Evolutionary conservation across 2,329 filamentous ascomycete species (phyloP), one percentile per base, ranked within the genome.

Genomic region (Thielaviopsis euricoi): DNA sequence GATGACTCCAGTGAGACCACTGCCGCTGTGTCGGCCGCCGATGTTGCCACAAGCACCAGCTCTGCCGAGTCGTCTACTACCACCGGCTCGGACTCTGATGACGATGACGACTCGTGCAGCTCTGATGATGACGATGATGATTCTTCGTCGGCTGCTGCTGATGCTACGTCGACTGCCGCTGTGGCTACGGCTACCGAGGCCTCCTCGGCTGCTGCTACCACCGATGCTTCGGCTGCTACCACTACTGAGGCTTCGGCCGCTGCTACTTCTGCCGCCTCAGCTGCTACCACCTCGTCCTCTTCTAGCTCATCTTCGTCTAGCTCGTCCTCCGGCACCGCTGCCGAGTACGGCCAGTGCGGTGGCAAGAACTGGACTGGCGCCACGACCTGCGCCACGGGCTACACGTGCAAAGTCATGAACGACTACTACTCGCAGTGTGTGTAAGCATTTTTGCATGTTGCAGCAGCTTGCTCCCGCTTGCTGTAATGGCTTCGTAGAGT

Each of bases 321-420:
- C 26, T 55, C 58, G 10, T 25, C 57, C 15, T 49, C 53, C 17
- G 52, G 23, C 25, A 50, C 53, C 6, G 48, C 53, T 2, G 40
- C 22, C 15, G 37, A 56, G 37, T 61, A 55, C 26, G 58, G 62
- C 22, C 74, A 76, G 60, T 76, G 74, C 49, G 74, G 74, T 58
- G 74, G 74, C n/a, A 68, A 62, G n/a, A 69, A 66, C 57, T 76
- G 67, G 67, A 64, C 61, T 17, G 75, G 74, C 22, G 62, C 71
- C n/a, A 74, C 71, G 1, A 75, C 72, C 67, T 77, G 74, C 59
- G 62, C 58, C 4, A 68, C 67, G 19, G 73, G 72, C 56, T 70
- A 65, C 64, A 66, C 63, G 48, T 76, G 73, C 64, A 64, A 65
- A 53, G 62, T 64, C 54, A 62, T 64, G 57, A 73, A 72, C 62